These are phyloP conservation scores for Carex littledalei DNA, from an alignment of 176 grass and related monocot genomes.

Conservation along the genomic window DNA sequence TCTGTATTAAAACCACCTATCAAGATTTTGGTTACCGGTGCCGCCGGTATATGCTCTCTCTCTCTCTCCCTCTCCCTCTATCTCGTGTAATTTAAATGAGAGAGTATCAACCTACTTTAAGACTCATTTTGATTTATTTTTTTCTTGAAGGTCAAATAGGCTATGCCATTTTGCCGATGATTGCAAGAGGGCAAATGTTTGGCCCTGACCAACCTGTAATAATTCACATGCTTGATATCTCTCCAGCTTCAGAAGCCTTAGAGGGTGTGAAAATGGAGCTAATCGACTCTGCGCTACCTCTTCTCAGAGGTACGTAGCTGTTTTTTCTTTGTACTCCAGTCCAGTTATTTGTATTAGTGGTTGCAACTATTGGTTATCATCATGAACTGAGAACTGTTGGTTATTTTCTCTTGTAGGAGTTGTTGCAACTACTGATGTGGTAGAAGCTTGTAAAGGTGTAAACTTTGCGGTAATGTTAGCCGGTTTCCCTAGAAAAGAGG, in stretches of 20 bases:
- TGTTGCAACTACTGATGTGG: constrained; percentile 45
- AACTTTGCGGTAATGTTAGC: constrained; percentile 60
- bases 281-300: constrained; percentile 55
- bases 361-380: not conserved
- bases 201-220: constrained; percentile 64
- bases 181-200: constrained; percentile 68
- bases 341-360: not conserved
- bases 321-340: constrained; percentile 2
- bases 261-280: constrained; percentile 71
- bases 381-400: not conserved
- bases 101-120: not conserved
- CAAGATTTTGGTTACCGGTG: constrained; percentile 60
- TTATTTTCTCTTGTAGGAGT: constrained; percentile 36
- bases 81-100: not conserved
- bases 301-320: constrained; percentile 44
- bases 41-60: constrained; percentile 38
- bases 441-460: constrained; percentile 49
- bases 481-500: constrained; percentile 48
- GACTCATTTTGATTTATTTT: not conserved
- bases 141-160: constrained; percentile 58
- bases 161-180: constrained; percentile 62
- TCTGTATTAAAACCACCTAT: not conserved
- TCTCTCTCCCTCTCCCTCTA: not conserved
- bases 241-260: constrained; percentile 21
- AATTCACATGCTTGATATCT: constrained; percentile 65